These are phyloP conservation scores for Dryas alaskensis DNA, from an alignment of 306 rosid genomes.

Conservation along the genomic window DNA sequence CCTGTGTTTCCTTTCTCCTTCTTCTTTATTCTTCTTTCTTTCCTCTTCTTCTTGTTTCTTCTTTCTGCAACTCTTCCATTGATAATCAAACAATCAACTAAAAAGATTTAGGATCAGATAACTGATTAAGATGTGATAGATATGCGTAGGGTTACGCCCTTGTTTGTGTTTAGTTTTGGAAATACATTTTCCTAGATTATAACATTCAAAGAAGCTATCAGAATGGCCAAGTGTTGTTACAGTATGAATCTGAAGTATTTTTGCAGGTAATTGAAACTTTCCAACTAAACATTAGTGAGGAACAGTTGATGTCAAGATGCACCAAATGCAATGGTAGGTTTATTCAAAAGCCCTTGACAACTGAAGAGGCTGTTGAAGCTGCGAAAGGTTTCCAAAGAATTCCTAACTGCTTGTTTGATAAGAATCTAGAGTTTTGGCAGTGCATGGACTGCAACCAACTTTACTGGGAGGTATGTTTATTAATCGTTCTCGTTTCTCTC, in stretches of 20 bases:
- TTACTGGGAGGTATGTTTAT: conserved; percentile 79
- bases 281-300: conserved; percentile 66
- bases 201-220: neutral
- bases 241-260: conserved; percentile 17
- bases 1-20: too few species aligned
- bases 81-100: too few species aligned
- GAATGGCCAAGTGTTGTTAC: neutral
- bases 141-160: neutral
- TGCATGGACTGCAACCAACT: conserved; percentile 89
- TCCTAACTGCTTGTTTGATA: conserved; percentile 76
- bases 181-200: neutral
- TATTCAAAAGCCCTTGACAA: conserved; percentile 76
- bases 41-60: too few species aligned
- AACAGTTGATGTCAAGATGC: conserved; percentile 85
- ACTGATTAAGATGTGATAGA: neutral
- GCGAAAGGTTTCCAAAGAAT: conserved; percentile 89
- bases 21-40: too few species aligned
- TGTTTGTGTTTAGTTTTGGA: neutral
- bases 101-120: neutral
- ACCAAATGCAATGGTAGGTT: conserved; percentile 91
- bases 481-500: conserved; percentile 12
- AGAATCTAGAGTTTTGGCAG: conserved; percentile 91
- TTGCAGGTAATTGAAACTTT: conserved; percentile 82
- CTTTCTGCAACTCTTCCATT: too few species aligned
- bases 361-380: conserved; percentile 86